Evolutionary conservation across 169 alveolate genomes (phyloP), one percentile per base, ranked within the genome.

Genomic region (Plasmodium gaboni): DNA sequence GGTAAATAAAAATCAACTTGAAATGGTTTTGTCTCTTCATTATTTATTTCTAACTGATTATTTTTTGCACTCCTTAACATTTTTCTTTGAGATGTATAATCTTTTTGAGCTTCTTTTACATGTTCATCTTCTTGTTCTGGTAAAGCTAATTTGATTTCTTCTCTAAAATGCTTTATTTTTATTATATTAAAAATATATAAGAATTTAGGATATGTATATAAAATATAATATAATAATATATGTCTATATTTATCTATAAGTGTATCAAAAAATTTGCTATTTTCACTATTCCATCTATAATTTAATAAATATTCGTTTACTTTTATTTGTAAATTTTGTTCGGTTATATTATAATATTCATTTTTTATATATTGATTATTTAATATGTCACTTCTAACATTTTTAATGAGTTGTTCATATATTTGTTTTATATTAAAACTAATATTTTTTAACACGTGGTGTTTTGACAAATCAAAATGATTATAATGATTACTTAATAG

Each of bases 121-220:
- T 86, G 92, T 48, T 69, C 68, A 9, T 69, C 87, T 0, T 71
- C 86, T 42, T 71, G 32, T 10, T 59, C 74, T 0, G 86, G 86
- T 42, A 86, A n/a, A 12, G 67, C 19, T 26, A 24, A 17, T 70
- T 86, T 86, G 12, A 72, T 86, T 19, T 60, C 13, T 59, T 70
- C 92, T 28, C 32, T 69, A 65, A 69, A 86, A 42, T 86, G 70
- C 4, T 86, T 70, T 7, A 60, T 28, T 60, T 72, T 61, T 70
- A 86, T 86, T 44, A 70, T 61, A 60, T 72, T 86, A 26, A 69
- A 51, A 60, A 86, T 86, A 53, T 86, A 38, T 53, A 86, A 70
- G 26, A 86, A 86, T 63, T 86, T 69, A 8, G 92, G 92, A 86
- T 86, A 86, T 15, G 55, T 59, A 64, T 86, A 86, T 13, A 86